These are phyloP conservation scores for Backusella parvicylindrica DNA, from an alignment of 192 early-diverging fungal species.

Conservation along the genomic window DNA sequence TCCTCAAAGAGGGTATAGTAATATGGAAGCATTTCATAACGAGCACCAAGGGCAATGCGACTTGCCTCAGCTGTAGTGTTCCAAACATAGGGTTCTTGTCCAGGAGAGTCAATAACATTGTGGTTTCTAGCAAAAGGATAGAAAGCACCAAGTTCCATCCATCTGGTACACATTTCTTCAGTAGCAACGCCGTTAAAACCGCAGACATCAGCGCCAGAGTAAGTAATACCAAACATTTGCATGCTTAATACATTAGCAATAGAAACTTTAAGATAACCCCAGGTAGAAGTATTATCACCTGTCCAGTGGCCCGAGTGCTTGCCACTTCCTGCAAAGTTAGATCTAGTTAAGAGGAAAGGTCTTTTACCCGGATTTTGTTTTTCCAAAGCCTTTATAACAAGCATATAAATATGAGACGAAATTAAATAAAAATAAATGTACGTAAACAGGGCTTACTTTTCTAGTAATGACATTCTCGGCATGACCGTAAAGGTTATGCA, in stretches of 20 bases:
- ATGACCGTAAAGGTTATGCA: slow-evolving; percentile 34
- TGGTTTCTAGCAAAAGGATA: slow-evolving; percentile 54
- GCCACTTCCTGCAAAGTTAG: slow-evolving; percentile 65
- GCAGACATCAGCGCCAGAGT: slow-evolving; percentile 69
- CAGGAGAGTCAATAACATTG: slow-evolving; percentile 40
- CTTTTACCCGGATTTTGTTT: background rate
- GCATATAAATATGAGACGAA: background rate
- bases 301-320: slow-evolving; percentile 24
- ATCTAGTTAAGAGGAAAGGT: slow-evolving; percentile 63
- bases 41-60: slow-evolving; percentile 47
- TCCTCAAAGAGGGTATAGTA: slow-evolving; percentile 53
- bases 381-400: slow-evolving; percentile 6
- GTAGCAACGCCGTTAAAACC: slow-evolving; percentile 62
- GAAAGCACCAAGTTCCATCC: slow-evolving; percentile 56
- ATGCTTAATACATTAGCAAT: slow-evolving; percentile 62
- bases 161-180: slow-evolving; percentile 64
- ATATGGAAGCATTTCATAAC: slow-evolving; percentile 62
- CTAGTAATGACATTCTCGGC: slow-evolving; percentile 21
- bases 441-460: background rate
- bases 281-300: slow-evolving; percentile 63
- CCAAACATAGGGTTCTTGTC: slow-evolving; percentile 66
- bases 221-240: slow-evolving; percentile 69
- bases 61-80: slow-evolving; percentile 49
- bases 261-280: slow-evolving; percentile 52
- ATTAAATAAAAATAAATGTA: background rate